A percentile compares a stretch with the other conserved stretches of the same genome.
Evolutionary conservation across 805 yeast genomes (phyloP).

Genomic region (Yueomyces sp.): DNA sequence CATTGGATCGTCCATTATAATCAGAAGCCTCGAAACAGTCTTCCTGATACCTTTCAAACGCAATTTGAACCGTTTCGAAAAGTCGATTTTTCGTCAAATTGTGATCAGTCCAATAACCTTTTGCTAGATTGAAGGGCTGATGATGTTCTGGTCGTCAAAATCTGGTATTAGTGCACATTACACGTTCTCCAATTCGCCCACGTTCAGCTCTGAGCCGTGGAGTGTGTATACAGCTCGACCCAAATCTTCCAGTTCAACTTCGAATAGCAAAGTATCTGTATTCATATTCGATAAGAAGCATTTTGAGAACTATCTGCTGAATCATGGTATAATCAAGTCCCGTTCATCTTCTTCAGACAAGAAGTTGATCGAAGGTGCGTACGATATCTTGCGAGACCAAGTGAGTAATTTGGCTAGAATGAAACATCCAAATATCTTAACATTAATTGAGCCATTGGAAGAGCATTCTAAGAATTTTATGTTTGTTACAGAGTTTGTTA

Average conservation of each 20-base stretch:
- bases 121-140: neutral
- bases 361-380: slow-evolving; percentile 43
- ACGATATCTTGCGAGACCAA: slow-evolving; percentile 52
- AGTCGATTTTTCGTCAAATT: too few relatives aligned
- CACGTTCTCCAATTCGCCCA: slow-evolving; percentile 54
- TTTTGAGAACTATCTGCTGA: slow-evolving; percentile 41
- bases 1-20: too few relatives aligned
- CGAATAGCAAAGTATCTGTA: slow-evolving; percentile 47
- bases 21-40: too few relatives aligned
- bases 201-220: slow-evolving; percentile 75
- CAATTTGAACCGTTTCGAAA: too few relatives aligned
- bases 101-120: too few relatives aligned
- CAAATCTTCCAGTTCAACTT: slow-evolving; percentile 31
- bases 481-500: slow-evolving; percentile 77
- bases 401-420: slow-evolving; percentile 62
- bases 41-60: too few relatives aligned
- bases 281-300: slow-evolving; percentile 76
- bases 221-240: slow-evolving; percentile 73
- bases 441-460: slow-evolving; percentile 79
- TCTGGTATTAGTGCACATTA: slow-evolving; percentile 56
- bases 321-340: slow-evolving; percentile 36
- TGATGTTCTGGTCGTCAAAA: slow-evolving; percentile 24
- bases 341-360: slow-evolving; percentile 29
- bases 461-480: slow-evolving; percentile 64
- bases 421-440: slow-evolving; percentile 79